A percentile compares a stretch with the other conserved stretches of the same genome.
Conservation (phyloP, 371 early-diverging fungal species). For the Mucor mucedo region DNA sequence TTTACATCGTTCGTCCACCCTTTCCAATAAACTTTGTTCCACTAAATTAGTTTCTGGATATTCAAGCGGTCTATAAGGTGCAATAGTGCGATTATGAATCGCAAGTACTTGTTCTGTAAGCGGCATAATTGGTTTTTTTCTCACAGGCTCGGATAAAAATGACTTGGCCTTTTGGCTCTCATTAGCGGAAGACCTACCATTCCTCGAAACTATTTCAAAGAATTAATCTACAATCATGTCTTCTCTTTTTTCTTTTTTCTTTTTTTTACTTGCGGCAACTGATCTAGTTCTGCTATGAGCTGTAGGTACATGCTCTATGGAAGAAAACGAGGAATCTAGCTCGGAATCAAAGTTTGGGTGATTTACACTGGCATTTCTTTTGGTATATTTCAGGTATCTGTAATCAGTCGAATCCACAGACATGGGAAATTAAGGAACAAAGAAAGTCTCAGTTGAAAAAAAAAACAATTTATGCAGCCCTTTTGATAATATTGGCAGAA, state of each 20-base stretch:
- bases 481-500: too few relatives aligned
- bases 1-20: conserved; percentile 17
- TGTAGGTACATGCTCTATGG: neutral
- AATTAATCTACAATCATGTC: neutral
- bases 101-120: conserved; percentile 6
- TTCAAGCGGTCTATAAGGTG: neutral
- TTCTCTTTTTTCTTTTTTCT: neutral
- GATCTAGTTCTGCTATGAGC: conserved; percentile 4
- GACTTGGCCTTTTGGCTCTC: neutral
- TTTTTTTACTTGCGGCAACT: neutral
- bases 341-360: conserved; percentile 21
- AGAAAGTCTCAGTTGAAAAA: too few relatives aligned
- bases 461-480: too few relatives aligned
- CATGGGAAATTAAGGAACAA: neutral
- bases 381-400: conserved; percentile 7
- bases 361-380: conserved; percentile 14
- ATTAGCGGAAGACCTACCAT: neutral
- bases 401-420: conserved; percentile 8
- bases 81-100: neutral
- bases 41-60: neutral
- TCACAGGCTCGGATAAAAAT: conserved; percentile 3
- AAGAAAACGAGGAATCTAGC: conserved; percentile 8
- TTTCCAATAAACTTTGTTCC: conserved; percentile 3
- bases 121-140: neutral
- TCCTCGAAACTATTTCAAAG: neutral